These are phyloP conservation scores for Crucibulum laeve DNA, from an alignment of 768 basidiomycete genomes.

Conservation along the genomic window DNA sequence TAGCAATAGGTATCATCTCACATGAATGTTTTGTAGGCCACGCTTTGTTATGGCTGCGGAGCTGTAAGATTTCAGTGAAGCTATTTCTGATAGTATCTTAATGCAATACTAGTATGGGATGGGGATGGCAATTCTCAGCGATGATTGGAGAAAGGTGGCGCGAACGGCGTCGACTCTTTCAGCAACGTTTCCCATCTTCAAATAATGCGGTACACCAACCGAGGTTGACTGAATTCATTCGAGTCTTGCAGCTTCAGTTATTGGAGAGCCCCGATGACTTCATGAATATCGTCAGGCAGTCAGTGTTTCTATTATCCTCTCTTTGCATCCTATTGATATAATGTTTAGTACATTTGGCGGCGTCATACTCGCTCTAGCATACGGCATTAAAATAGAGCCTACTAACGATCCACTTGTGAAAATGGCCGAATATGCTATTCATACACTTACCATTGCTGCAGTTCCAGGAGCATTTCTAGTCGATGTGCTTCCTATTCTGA, in stretches of 20 bases:
- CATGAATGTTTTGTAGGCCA: neutral
- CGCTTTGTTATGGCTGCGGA: neutral
- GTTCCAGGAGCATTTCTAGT: constrained; percentile 34
- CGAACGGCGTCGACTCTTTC: neutral
- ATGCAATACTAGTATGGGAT: neutral
- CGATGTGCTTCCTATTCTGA: constrained; percentile 26
- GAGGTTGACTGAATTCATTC: constrained; percentile 2
- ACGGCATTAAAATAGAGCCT: constrained; percentile 33
- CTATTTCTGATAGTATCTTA: neutral
- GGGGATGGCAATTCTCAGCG: neutral
- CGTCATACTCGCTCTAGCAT: constrained; percentile 23
- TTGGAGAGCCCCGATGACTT: constrained; percentile 5
- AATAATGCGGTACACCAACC: neutral
- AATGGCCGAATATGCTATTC: constrained; percentile 26
- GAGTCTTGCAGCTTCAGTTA: constrained; percentile 3
- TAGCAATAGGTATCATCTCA: neutral
- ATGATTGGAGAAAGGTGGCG: neutral
- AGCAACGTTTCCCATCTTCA: neutral
- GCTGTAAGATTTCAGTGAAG: neutral
- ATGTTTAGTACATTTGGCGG: neutral
- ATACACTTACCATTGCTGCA: constrained; percentile 21
- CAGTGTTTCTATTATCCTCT: constrained; percentile 1
- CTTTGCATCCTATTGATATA: neutral
- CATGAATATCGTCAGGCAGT: constrained; percentile 5
- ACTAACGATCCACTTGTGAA: constrained; percentile 33